Base-by-base conservation (phyloP, 139 green algal genomes). In the Coccomyxa sp. region DNA sequence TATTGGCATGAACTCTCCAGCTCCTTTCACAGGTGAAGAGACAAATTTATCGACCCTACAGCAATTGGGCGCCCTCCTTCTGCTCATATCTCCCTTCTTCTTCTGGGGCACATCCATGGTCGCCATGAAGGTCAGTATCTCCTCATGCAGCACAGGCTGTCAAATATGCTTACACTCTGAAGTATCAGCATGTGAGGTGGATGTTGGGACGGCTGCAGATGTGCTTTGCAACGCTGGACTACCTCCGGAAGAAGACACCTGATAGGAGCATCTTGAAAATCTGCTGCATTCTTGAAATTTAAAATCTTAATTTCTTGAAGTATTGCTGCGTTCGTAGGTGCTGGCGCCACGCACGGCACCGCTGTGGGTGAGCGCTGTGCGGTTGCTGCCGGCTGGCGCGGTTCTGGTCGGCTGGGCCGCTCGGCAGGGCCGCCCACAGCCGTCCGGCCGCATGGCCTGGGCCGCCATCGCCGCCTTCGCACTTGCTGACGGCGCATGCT, bases 91-190 rank as follows among this genome's bases (percentile, higher is more conserved):
- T 0, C 96, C 96, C 7, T 99, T 99, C 86, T 98, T 99, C 85
- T 98, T 99, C 75, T 98, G 96, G 96, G 96, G 96, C 57, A 98
- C 96, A 14, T 91, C 85, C 67, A 98, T 98, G 96, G 95, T 98
- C 0, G 95, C 91, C 23, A 97, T 99, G 95, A 98, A 98, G 90
- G 91, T 90, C 18, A 58, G 83, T 58, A 13, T 28, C 10, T 31
- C 66, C 79, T 3, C 38, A 51, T 51, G 38, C 38, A 51, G 38
- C 7, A n/a, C n/a, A n/a, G n/a, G n/a, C n/a, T n/a, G n/a, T n/a
- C n/a, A n/a, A n/a, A n/a, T n/a, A n/a, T n/a, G 7, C 38, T 51
- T 51, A 7, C 38, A 51, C 38, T 11, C 38, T 51, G 38, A 7
- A 51, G 38, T 7, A 51, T 51, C 38, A 51, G 38, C 38, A 11